Percentiles rank a stretch among this genome's conserved stretches.
Evolutionary conservation across 2,329 filamentous ascomycete species (phyloP).

Genomic region (Cladophialophora immunda): DNA sequence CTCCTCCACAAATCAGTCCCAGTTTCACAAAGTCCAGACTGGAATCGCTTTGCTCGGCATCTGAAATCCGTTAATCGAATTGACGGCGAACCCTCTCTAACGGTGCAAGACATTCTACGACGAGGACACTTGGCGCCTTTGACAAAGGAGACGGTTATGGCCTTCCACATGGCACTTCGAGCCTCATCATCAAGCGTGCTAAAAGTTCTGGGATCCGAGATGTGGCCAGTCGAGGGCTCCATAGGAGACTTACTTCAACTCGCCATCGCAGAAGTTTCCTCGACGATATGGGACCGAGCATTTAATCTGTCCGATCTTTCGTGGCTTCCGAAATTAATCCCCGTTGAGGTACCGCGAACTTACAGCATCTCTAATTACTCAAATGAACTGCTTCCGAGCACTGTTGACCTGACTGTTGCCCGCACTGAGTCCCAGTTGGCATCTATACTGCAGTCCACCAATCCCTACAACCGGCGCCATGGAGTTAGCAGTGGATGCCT

Average conservation of each 20-base stretch:
- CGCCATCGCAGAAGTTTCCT: conserved; percentile 30
- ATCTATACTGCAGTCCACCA: conserved; percentile 12
- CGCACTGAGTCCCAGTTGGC: conserved; percentile 25
- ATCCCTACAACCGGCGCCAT: conserved; percentile 8
- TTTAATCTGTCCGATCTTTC: conserved; percentile 30
- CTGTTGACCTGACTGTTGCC: conserved; percentile 27
- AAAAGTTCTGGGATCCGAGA: conserved; percentile 28
- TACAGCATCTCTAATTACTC: conserved; percentile 34
- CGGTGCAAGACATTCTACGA: conserved; percentile 30
- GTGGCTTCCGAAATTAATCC: conserved; percentile 31
- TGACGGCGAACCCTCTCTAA: conserved; percentile 11
- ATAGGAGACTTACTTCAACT: conserved; percentile 32
- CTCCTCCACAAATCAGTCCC: conserved; percentile 23
- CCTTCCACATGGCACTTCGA: conserved; percentile 27
- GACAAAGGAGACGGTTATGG: conserved; percentile 28
- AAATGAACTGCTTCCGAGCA: conserved; percentile 28
- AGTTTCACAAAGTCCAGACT: conserved; percentile 17
- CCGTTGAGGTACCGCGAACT: conserved; percentile 26
- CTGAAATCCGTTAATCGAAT: conserved; percentile 21
- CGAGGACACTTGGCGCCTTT: conserved; percentile 30
- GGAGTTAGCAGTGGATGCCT: conserved; percentile 30
- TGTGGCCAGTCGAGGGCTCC: conserved; percentile 33
- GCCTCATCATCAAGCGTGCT: conserved; percentile 29
- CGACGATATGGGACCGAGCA: conserved; percentile 28
- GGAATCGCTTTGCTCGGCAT: conserved; percentile 29